Conservation (phyloP, 768 basidiomycete species). For the Leccinum sublutescens region DNA sequence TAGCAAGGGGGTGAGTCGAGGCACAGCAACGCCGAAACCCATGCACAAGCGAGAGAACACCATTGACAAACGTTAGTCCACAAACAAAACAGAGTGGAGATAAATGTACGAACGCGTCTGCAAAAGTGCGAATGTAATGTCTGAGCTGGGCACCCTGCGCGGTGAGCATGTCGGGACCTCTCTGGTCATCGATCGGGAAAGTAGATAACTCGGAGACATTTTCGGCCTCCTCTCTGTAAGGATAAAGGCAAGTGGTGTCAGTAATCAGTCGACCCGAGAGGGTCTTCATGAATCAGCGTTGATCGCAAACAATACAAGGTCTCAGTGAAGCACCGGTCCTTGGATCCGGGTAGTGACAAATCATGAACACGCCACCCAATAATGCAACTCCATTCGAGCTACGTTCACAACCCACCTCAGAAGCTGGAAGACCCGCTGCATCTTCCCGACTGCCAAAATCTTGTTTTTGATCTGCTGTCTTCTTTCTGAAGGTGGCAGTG, state of each 20-base stretch:
- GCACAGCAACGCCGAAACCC: not conserved
- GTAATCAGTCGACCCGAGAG: not conserved
- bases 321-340: not conserved
- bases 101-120: slow-evolving; percentile 60
- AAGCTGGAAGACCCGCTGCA: slow-evolving; percentile 88
- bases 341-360: not conserved
- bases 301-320: not conserved
- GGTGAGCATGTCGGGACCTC: slow-evolving; percentile 54
- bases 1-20: not conserved
- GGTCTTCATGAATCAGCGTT: not conserved
- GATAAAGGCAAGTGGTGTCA: not conserved
- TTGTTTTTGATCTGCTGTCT: slow-evolving; percentile 87
- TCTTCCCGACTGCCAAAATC: slow-evolving; percentile 87
- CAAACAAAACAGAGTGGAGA: not conserved
- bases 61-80: not conserved
- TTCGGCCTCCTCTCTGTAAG: slow-evolving; percentile 71
- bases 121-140: slow-evolving; percentile 66
- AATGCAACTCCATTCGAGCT: not conserved
- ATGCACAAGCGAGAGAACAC: not conserved
- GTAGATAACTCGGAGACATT: slow-evolving; percentile 64
- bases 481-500: slow-evolving; percentile 45
- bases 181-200: slow-evolving; percentile 35
- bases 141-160: slow-evolving; percentile 61
- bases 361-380: not conserved
- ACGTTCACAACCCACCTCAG: slow-evolving; percentile 60